Evolutionary conservation across 202 grass and related monocot species (phyloP).

Genomic region (Panicum hallii): DNA sequence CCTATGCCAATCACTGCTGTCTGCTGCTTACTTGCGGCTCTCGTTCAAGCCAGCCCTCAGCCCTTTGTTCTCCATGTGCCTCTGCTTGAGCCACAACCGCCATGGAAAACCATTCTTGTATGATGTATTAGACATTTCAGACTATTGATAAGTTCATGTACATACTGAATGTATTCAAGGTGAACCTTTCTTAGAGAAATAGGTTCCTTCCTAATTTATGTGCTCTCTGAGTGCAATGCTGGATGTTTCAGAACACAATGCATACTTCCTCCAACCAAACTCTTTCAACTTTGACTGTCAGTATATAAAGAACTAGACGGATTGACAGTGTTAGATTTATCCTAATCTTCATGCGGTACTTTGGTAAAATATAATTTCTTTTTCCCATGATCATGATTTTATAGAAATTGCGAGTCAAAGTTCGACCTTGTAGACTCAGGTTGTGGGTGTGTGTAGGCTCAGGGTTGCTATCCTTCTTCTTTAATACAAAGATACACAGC

Average conservation of each 20-base stretch:
- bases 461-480: too few relatives aligned
- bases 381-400: conserved; percentile 1
- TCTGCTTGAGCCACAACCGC: conserved; percentile 8
- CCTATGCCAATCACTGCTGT: background rate
- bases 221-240: conserved; percentile 25
- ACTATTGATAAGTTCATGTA: conserved; percentile 9
- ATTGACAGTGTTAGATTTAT: background rate
- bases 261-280: background rate
- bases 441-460: too few relatives aligned
- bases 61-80: background rate
- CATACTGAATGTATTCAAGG: background rate
- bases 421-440: background rate
- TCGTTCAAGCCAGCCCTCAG: background rate
- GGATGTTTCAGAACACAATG: conserved; percentile 5
- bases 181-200: conserved; percentile 27
- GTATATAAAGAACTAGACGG: background rate
- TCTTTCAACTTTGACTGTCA: background rate
- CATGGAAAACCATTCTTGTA: conserved; percentile 14
- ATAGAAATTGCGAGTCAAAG: background rate
- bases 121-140: background rate
- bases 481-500: too few relatives aligned
- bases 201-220: conserved; percentile 40
- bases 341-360: background rate
- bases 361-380: background rate
- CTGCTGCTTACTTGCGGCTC: conserved; percentile 1